Conservation (phyloP, 805 yeast genomes). For the Tetrapisispora fleetii region DNA sequence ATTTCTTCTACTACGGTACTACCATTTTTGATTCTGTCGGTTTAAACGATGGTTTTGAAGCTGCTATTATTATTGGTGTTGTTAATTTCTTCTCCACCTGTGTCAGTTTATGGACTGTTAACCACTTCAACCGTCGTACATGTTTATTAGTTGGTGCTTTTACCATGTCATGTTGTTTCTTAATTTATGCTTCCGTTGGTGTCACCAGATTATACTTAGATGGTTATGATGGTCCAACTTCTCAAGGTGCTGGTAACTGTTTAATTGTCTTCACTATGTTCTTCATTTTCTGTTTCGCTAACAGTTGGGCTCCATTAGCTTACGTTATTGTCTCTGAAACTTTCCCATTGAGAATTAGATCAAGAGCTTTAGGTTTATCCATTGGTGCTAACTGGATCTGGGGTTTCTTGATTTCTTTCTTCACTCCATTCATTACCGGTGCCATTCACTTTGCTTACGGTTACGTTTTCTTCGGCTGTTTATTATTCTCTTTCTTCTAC, state of each 20-base stretch:
- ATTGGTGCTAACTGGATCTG: constrained; percentile 53
- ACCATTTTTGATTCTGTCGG: constrained; percentile 16
- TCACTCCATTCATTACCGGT: constrained; percentile 60
- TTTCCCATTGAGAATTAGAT: constrained; percentile 58
- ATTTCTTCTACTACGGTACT: constrained; percentile 56
- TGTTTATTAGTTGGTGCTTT: constrained; percentile 37
- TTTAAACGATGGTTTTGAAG: constrained; percentile 43
- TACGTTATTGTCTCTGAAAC: constrained; percentile 55
- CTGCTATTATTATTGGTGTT: constrained; percentile 46
- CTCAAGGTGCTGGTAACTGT: constrained; percentile 29
- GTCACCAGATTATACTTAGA: constrained; percentile 33
- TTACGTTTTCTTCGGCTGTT: constrained; percentile 45
- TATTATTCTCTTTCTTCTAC: constrained; percentile 44
- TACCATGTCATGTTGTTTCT: constrained; percentile 36
- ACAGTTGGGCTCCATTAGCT: constrained; percentile 62
- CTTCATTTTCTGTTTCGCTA: constrained; percentile 58
- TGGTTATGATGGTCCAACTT: constrained; percentile 32
- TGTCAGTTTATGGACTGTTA: constrained; percentile 39
- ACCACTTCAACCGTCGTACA: constrained; percentile 41
- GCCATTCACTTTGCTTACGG: constrained; percentile 61
- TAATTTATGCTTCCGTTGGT: constrained; percentile 48
- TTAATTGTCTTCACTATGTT: constrained; percentile 33
- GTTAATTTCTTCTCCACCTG: constrained; percentile 47
- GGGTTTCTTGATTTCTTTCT: constrained; percentile 56
- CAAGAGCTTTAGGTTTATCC: constrained; percentile 45